Conservation (phyloP, 139 green algal species). For the Trebouxia sp. region DNA sequence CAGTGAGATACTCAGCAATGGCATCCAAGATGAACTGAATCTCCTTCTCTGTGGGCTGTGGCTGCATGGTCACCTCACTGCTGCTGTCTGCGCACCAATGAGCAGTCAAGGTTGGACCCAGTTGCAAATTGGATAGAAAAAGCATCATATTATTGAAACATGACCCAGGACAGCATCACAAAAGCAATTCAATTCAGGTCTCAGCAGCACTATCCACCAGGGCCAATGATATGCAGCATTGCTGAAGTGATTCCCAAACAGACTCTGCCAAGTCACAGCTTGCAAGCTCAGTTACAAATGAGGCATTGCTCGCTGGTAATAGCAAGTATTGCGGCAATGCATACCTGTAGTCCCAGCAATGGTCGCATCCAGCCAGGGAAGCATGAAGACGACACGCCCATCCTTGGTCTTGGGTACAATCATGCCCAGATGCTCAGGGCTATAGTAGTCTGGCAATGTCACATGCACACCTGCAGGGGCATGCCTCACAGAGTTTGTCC, state of each 20-base stretch:
- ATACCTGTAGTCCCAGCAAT: conserved; percentile 92
- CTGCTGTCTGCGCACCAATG: conserved; percentile 45
- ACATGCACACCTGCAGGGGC: conserved; percentile 89
- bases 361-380: conserved; percentile 83
- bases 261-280: not conserved
- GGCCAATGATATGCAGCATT: not conserved
- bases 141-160: too few species aligned
- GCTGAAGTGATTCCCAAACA: not conserved
- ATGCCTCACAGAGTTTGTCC: too few species aligned
- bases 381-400: conserved; percentile 96
- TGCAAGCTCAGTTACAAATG: too few species aligned
- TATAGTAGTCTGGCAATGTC: conserved; percentile 95
- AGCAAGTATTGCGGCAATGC: not conserved
- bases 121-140: too few species aligned
- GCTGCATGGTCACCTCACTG: conserved; percentile 66
- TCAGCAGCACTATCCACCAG: too few species aligned
- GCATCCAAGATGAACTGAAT: conserved; percentile 94
- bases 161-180: too few species aligned
- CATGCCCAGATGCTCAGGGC: conserved; percentile 75
- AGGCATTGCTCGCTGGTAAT: not conserved
- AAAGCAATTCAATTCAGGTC: too few species aligned
- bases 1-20: conserved; percentile 85
- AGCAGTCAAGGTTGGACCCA: not conserved
- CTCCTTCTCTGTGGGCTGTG: conserved; percentile 77
- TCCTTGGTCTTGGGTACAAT: conserved; percentile 99